Evolutionary conservation across 805 yeast species (phyloP), one percentile per base, ranked within the genome.

Genomic region (Pichia gijzeniarum): DNA sequence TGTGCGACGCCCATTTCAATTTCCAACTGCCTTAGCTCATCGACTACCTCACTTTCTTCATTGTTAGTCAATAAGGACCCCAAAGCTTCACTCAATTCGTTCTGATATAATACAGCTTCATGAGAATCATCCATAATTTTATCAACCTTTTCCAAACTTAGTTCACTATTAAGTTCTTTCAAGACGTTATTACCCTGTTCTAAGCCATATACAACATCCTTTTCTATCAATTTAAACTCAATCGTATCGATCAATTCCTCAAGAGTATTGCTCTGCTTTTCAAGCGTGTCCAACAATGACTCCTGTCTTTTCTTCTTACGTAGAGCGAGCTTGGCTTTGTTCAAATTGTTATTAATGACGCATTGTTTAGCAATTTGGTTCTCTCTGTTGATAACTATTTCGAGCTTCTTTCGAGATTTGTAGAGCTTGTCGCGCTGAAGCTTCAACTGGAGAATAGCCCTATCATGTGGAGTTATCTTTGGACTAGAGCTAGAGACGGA

Each of bases 191-290:
- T 89, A 20, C 99, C 98, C 52, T 83, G 81, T 53, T 80, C 73
- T 27, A 93, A 68, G 0, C 97, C 96, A 48, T 74, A 75, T 3
- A 90, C 53, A 35, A 93, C 89, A 56, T 89, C 95, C 51, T 80
- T 79, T 60, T 93, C 98, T 28, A 93, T 80, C 47, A 87, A 66
- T 57, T 95, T 91, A 67, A 88, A 89, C 63, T 93, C 98, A 32
- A 93, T 84, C 9, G 81, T 81, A 19, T 80, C 75, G 8, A 87
- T 83, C 61, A 93, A 74, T 48, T 78, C 75, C 61, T 91, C 97
- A 32, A 93, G 63, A 33, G 85, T 83, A 46, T 80, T 82, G 27
- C 90, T 68, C 63, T 93, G 99, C 36, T 74, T 78, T 33, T 80
- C 83, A 0, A 95, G 83, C 52, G 81, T 82, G 20, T 67, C 67